A percentile compares a stretch with the other conserved stretches of the same genome.
Conservation (phyloP, 345 rosid species). For the Corchorus capsularis region DNA sequence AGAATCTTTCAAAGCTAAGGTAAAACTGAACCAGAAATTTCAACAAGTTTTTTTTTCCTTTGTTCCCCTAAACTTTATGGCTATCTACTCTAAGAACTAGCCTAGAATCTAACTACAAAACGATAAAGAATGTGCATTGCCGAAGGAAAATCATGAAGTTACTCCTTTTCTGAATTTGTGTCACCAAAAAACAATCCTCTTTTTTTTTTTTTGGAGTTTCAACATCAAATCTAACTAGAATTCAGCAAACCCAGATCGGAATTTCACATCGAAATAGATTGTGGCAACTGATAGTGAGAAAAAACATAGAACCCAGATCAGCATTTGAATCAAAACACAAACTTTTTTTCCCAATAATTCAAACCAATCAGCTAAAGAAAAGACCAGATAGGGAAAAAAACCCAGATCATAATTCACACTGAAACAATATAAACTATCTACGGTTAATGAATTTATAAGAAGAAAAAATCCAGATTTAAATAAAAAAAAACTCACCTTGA, state of each 20-base stretch:
- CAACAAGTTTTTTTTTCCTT: background rate
- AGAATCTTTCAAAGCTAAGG: background rate
- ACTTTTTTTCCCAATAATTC: background rate
- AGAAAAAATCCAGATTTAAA: background rate
- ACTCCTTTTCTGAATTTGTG: background rate
- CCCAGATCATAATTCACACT: slow-evolving; percentile 6
- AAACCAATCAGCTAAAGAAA: background rate
- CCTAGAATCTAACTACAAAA: background rate
- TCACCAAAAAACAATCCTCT: background rate
- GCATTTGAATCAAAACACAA: slow-evolving; percentile 3
- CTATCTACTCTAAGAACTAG: background rate
- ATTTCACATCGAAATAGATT: background rate
- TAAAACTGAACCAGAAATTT: background rate
- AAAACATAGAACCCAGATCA: background rate
- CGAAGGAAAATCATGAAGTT: background rate
- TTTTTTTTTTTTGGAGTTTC: background rate
- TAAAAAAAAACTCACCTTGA: slow-evolving; percentile 8
- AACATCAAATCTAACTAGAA: background rate
- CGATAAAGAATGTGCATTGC: background rate
- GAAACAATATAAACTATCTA: background rate
- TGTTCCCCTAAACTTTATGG: background rate
- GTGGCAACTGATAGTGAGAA: background rate
- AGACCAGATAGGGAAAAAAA: background rate
- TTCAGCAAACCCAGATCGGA: slow-evolving; percentile 12
- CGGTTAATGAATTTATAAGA: background rate